Conservation (phyloP, 371 early-diverging fungal genomes). For the Mortierella sp. region DNA sequence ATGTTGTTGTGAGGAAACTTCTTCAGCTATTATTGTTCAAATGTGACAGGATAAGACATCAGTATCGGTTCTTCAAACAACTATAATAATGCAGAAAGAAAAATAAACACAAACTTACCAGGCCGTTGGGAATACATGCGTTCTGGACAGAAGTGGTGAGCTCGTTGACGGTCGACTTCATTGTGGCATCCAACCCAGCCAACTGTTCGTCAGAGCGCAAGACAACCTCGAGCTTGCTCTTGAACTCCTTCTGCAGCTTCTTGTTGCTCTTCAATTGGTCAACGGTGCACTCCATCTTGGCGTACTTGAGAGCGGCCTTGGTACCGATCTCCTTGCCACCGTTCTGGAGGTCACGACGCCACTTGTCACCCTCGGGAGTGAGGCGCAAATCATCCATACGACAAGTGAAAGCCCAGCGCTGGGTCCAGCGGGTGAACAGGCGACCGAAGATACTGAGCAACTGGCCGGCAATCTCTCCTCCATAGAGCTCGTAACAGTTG, state of each 20-base stretch:
- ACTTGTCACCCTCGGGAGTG: conserved; percentile 84
- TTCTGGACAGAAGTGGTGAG: conserved; percentile 88
- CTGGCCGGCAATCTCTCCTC: conserved; percentile 92
- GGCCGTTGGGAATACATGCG: conserved; percentile 86
- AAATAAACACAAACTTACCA: conserved; percentile 63
- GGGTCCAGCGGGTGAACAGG: conserved; percentile 95
- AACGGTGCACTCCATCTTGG: conserved; percentile 68
- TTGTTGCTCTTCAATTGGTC: conserved; percentile 40
- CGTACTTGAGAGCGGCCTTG: conserved; percentile 80
- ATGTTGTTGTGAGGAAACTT: conserved; percentile 98
- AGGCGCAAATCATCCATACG: conserved; percentile 99
- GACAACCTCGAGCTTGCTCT: conserved; percentile 85
- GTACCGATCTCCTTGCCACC: conserved; percentile 70
- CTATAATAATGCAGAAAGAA: not conserved
- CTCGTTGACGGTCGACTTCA: conserved; percentile 89
- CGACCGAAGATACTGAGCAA: conserved; percentile 95
- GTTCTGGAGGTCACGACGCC: conserved; percentile 78
- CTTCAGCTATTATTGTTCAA: conserved; percentile 22
- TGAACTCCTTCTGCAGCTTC: conserved; percentile 67
- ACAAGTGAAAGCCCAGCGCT: conserved; percentile 95
- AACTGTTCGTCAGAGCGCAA: conserved; percentile 88
- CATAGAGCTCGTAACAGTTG: conserved; percentile 97
- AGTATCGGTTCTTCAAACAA: not conserved
- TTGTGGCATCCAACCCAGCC: conserved; percentile 92
- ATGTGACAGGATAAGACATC: not conserved